Evolutionary conservation across 495 filamentous ascomycete genomes (phyloP), one percentile per base, ranked within the genome.

Genomic region (Halenospora varia): DNA sequence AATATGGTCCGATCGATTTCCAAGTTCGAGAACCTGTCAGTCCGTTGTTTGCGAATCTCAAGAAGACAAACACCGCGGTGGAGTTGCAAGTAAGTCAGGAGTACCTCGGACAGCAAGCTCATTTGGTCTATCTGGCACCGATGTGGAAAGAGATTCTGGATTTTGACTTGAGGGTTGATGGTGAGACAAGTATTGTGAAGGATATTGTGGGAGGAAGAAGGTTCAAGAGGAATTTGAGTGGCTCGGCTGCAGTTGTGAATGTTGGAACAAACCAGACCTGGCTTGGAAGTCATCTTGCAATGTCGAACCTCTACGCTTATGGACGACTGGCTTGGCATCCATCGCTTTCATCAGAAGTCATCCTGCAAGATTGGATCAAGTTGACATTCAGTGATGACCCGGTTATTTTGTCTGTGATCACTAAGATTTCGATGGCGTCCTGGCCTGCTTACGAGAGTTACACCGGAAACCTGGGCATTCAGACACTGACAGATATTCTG

Each of bases 1-100:
- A 90, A 70, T 86, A 82, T 57, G 87, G 87, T 0, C 85, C 86
- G 0, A 88, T 89, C 62, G 87, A 90, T 66, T 90, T 90, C 71
- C 87, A 90, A 64, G 83, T 88, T 22, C 82, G 86, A 39, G 87
- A 90, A 69, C 82, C 87, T 1, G 61, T 74, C 0, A 88, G 84
- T n/a, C 85, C 87, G 0, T 70, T 90, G 10, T 88, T 90, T 57
- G 78, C 83, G n/a, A 77, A 87, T 61, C 60, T 88, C 9, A 65
- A 63, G 44, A 69, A 83, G 23, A 88, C 86, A 0, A 76, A 70
- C 51, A 71, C 73, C 2, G 82, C 83, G 1, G 82, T 89, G 56
- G 87, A 89, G 65, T 70, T 88, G 9, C 75, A 88, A 62, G 76
- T 89, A 24, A 75, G 79, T 0, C 86, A 87, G 57, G 87, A 89